Evolutionary conservation across 2,329 filamentous ascomycete genomes (phyloP).

Genomic region (Aspergillus felis): DNA sequence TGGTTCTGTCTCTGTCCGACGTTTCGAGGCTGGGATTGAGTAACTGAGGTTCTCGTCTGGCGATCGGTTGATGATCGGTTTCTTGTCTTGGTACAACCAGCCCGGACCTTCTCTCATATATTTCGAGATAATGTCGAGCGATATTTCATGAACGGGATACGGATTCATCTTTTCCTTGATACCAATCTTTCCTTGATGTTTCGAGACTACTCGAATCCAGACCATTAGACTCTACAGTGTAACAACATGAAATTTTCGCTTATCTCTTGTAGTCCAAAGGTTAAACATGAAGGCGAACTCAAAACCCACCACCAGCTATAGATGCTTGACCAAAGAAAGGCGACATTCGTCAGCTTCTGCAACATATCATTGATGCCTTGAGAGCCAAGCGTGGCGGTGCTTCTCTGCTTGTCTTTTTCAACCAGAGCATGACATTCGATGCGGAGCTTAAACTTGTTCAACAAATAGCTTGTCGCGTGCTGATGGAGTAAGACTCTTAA

Average conservation of each 20-base stretch:
- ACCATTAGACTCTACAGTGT: neutral
- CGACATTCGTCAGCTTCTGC: neutral
- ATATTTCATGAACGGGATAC: slow-evolving; percentile 17
- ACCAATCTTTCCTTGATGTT: slow-evolving; percentile 2
- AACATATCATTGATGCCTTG: neutral
- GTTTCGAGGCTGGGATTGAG: neutral
- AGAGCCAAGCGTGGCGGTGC: neutral
- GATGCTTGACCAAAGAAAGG: neutral
- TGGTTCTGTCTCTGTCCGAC: neutral
- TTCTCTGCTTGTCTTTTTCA: neutral
- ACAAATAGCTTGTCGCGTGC: neutral
- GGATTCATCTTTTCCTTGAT: slow-evolving; percentile 7
- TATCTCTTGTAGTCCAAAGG: neutral
- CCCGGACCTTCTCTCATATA: slow-evolving; percentile 8
- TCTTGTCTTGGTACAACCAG: slow-evolving; percentile 1
- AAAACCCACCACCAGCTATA: neutral
- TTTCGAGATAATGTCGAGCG: slow-evolving; percentile 12
- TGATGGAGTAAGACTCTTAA: neutral
- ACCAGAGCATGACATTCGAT: neutral
- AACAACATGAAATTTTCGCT: neutral
- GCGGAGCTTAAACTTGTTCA: neutral
- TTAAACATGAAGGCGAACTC: neutral
- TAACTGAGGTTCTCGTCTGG: neutral
- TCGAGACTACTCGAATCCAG: neutral
- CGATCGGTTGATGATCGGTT: neutral